Percentiles rank a stretch among this genome's conserved stretches.
Conservation (phyloP, 805 yeast species). For the Cyberlindnera sargentensis region DNA sequence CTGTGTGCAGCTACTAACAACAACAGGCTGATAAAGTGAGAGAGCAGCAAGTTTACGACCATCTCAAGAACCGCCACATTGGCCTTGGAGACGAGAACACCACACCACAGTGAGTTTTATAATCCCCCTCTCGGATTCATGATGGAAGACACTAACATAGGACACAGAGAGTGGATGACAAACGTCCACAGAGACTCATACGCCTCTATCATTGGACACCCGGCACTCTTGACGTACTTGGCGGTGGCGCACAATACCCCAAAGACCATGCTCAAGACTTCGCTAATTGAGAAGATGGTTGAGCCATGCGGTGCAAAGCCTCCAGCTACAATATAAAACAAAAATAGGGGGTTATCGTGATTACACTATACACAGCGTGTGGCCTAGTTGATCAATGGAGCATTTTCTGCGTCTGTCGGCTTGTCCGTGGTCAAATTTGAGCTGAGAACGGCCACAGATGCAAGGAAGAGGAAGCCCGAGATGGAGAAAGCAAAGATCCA, state of each 20-base stretch:
- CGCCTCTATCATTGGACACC: conserved; percentile 55
- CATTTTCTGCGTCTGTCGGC: conserved; percentile 25
- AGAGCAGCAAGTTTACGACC: conserved; percentile 50
- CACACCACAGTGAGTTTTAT: conserved; percentile 32
- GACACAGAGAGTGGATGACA: conserved; percentile 50
- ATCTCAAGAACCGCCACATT: conserved; percentile 51
- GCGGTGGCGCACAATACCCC: conserved; percentile 47
- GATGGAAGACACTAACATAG: neutral
- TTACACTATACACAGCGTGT: neutral
- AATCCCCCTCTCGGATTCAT: neutral
- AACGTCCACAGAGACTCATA: conserved; percentile 64
- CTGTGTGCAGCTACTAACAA: neutral
- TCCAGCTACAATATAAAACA: neutral
- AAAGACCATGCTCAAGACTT: conserved; percentile 23
- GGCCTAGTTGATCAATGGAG: conserved; percentile 29
- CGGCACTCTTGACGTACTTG: conserved; percentile 44
- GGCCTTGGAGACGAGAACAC: conserved; percentile 78
- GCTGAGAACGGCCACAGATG: conserved; percentile 40
- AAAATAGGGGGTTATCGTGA: no score
- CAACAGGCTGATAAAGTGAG: conserved; percentile 57
- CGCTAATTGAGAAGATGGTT: conserved; percentile 35
- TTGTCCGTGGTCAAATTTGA: conserved; percentile 22
- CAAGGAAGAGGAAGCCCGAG: conserved; percentile 46
- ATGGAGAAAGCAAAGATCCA: conserved; percentile 79
- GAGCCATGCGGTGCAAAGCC: conserved; percentile 23